phyloP scores from a whole-genome alignment of 2,329 filamentous ascomycete species.

The Bipolaris cookei region DNA sequence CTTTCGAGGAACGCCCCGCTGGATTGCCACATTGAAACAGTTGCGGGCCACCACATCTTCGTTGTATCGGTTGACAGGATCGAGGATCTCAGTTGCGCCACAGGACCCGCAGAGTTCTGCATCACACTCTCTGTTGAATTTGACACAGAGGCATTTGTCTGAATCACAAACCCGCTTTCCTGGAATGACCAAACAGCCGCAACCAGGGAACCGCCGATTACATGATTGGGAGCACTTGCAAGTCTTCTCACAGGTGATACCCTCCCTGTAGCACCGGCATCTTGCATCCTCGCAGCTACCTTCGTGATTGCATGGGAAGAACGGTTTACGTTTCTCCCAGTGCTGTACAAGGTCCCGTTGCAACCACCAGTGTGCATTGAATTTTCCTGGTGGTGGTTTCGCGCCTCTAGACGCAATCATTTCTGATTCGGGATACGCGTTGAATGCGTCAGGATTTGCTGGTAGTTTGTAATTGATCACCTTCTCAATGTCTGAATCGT shows the following conservation, averaged over 20 bases:
- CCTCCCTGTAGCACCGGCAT: constrained; percentile 68
- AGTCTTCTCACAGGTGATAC: constrained; percentile 73
- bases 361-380: constrained; percentile 29
- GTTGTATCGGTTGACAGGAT: constrained; percentile 70
- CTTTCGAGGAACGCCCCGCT: constrained; percentile 69
- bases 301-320: constrained; percentile 72
- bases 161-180: constrained; percentile 52
- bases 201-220: constrained; percentile 57
- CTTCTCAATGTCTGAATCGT: constrained; percentile 31
- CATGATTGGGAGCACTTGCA: constrained; percentile 70
- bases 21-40: constrained; percentile 76
- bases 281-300: constrained; percentile 65
- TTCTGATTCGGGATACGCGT: constrained; percentile 7
- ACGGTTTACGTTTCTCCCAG: constrained; percentile 63
- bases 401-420: constrained; percentile 1
- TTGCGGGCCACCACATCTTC: constrained; percentile 62
- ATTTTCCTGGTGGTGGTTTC: constrained; percentile 19
- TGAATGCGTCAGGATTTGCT: constrained; percentile 24
- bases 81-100: constrained; percentile 70
- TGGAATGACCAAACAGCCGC: constrained; percentile 41
- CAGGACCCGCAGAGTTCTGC: constrained; percentile 75
- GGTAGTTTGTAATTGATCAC: constrained; percentile 35
- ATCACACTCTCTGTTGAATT: constrained; percentile 80
- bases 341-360: constrained; percentile 56
- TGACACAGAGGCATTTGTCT: constrained; percentile 69